Base-by-base conservation (phyloP, 2,329 filamentous ascomycete species). In the Fusarium agapanthi region DNA sequence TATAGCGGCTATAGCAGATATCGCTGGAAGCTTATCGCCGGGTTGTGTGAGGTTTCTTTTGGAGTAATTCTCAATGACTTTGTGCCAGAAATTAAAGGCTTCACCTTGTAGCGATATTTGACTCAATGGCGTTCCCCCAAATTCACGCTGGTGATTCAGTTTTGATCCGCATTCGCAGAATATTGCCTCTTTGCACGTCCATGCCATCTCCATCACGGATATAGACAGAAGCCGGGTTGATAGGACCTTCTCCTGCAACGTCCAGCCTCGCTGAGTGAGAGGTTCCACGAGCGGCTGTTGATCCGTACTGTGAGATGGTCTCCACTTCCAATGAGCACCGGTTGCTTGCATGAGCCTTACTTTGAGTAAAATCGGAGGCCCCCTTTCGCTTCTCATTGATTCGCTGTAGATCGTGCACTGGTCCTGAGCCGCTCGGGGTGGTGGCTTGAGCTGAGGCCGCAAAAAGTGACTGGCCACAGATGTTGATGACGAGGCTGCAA, bases 61-160 rank as follows among this genome's bases (percentile, higher is more conserved):
- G 5, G 77, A 74, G 51, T 80, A 80, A 48, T 72, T 77, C 48
- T 79, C 74, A 22, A 80, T 67, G 2, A 78, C 67, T 20, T 78
- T 76, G 40, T 77, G 75, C 78, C 78, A 80, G 37, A 77, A 77
- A 6, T 57, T 61, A 32, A 75, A 75, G 3, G 80, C 75, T 13
- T 76, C 73, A 9, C 44, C 28, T 2, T 51, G 50, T 24, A 38
- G n/a, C n/a, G 37, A 57, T 26, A 75, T 71, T 34, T 71, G 67
- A 34, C 64, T 59, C 15, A 76, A 64, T 15, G 60, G 65, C 12
- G 50, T 74, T 34, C 58, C 53, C 2, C 75, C 76, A 40, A 77
- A 72, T 35, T 77, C 73, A 18, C 73, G 66, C 8, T 73, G 62
- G 16, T 75, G 62, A 22, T 79, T 78, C 35, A 77, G 22, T 16